These are phyloP conservation scores for Murraya paniculata DNA, from an alignment of 345 rosid genomes.

Conservation along the genomic window DNA sequence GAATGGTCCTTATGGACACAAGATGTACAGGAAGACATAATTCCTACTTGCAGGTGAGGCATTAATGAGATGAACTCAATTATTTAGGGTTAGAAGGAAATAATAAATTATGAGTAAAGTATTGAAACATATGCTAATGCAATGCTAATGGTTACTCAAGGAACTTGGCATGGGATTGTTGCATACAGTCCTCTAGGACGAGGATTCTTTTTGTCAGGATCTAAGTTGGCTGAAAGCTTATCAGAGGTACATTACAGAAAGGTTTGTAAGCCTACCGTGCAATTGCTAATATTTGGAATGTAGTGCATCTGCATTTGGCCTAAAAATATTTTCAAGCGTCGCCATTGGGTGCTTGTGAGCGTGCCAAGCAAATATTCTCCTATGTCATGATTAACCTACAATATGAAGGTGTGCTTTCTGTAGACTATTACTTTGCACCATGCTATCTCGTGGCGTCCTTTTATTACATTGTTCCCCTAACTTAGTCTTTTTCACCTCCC, in stretches of 20 bases:
- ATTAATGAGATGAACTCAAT: slow-evolving; percentile 23
- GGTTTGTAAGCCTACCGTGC: slow-evolving; percentile 23
- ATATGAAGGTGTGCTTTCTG: too few species aligned
- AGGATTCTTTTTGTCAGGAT: slow-evolving; percentile 59
- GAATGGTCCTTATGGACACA: slow-evolving; percentile 84
- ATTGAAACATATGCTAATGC: not conserved
- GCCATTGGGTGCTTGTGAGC: not conserved
- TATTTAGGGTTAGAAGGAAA: too few species aligned
- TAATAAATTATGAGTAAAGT: not conserved
- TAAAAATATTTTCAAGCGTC: not conserved
- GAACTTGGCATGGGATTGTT: slow-evolving; percentile 65
- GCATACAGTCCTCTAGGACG: slow-evolving; percentile 30
- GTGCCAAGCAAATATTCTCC: not conserved
- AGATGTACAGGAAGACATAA: slow-evolving; percentile 68
- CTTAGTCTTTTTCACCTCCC: too few species aligned
- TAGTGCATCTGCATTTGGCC: not conserved
- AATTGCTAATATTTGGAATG: not conserved
- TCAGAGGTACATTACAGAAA: slow-evolving; percentile 36
- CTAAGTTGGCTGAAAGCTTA: slow-evolving; percentile 44
- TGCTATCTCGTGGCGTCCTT: too few species aligned
- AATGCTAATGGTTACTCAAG: slow-evolving; percentile 21
- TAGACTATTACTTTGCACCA: too few species aligned
- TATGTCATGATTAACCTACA: too few species aligned
- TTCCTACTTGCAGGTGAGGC: slow-evolving; percentile 27
- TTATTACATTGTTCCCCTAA: too few species aligned